Percentiles rank a stretch among this genome's conserved stretches.
These are phyloP conservation scores for Botrytis pseudocinerea DNA, from an alignment of 2,329 filamentous ascomycete species.

Conservation along the genomic window DNA sequence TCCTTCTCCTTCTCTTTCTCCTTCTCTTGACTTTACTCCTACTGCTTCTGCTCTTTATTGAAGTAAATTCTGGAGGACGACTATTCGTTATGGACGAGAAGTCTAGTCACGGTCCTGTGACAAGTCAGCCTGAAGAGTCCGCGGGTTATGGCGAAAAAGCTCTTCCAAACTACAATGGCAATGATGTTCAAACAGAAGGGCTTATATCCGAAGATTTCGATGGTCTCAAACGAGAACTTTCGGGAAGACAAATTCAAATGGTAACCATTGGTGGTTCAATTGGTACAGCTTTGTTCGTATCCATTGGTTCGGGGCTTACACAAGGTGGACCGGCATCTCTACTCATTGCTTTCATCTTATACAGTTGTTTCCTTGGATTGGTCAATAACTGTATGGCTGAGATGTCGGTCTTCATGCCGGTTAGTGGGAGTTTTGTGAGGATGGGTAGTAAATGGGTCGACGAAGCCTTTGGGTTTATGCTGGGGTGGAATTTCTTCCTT, in stretches of 20 bases:
- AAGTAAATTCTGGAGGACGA: background rate
- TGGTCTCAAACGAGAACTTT: slow-evolving; percentile 41
- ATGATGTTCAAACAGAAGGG: slow-evolving; percentile 11
- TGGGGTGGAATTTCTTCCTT: slow-evolving; percentile 63
- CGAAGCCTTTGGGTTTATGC: slow-evolving; percentile 54
- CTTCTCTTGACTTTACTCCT: background rate
- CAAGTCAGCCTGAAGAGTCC: slow-evolving; percentile 14
- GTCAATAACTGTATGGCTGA: slow-evolving; percentile 45
- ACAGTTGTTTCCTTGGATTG: slow-evolving; percentile 45
- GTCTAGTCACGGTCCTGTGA: slow-evolving; percentile 13
- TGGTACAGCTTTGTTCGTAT: slow-evolving; percentile 51
- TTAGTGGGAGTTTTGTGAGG: slow-evolving; percentile 54
- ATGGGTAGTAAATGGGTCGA: slow-evolving; percentile 56
- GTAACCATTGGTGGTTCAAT: slow-evolving; percentile 51
- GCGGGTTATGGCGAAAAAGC: slow-evolving; percentile 25
- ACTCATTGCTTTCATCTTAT: slow-evolving; percentile 50
- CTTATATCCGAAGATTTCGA: slow-evolving; percentile 31
- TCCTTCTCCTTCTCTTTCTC: background rate
- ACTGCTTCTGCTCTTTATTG: background rate
- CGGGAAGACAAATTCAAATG: slow-evolving; percentile 51
- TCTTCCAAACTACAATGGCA: background rate
- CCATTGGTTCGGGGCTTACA: slow-evolving; percentile 45
- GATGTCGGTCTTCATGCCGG: slow-evolving; percentile 58
- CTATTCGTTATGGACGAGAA: slow-evolving; percentile 26
- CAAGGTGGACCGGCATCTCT: slow-evolving; percentile 41